Evolutionary conservation across 768 basidiomycete species (phyloP), one percentile per base, ranked within the genome.

Genomic region (Cystobasidium tubakii): DNA sequence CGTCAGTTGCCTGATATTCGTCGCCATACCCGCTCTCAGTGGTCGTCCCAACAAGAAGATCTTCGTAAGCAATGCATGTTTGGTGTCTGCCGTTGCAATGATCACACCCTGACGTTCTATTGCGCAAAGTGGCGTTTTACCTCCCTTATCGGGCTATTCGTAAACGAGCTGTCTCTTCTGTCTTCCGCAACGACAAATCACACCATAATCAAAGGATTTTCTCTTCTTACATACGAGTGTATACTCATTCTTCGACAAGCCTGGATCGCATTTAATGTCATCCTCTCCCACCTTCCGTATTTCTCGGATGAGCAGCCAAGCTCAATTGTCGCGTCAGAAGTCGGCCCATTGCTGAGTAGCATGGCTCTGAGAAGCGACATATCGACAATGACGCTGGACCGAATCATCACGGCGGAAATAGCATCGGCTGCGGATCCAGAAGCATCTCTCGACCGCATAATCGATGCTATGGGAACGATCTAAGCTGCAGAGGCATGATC

Each of bases 181-280:
- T 13, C 69, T 57, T 39, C 36, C 10, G 17, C 69, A 25, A 27
- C 25, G 34, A 33, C 50, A 12, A 23, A 55, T 55, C 50, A 67
- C 60, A 31, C 29, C 31, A 34, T 71, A 57, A 9, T 55, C 54
- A 21, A 17, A 34, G 13, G 29, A 1, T 25, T 27, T 25, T 2
- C 31, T 31, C n/a, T 71, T 34, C 33, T 55, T 21, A 54, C 34
- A 17, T 62, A 57, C 69, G 53, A 71, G 39, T 23, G 53, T 33
- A 42, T 62, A 46, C 7, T 36, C n/a, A n/a, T 71, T 6, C 55
- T 71, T 12, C 69, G 69, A 23, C 69, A 71, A 39, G 34, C 25
- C 29, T 71, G 69, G 69, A 27, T 71, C 10, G 55, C 54, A 1
- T 71, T 71, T 54, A 71, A 71, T 42, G 29, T 71, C 54, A 9